Base-by-base conservation (phyloP, 495 filamentous ascomycete genomes). In the Articulospora tetracladia region DNA sequence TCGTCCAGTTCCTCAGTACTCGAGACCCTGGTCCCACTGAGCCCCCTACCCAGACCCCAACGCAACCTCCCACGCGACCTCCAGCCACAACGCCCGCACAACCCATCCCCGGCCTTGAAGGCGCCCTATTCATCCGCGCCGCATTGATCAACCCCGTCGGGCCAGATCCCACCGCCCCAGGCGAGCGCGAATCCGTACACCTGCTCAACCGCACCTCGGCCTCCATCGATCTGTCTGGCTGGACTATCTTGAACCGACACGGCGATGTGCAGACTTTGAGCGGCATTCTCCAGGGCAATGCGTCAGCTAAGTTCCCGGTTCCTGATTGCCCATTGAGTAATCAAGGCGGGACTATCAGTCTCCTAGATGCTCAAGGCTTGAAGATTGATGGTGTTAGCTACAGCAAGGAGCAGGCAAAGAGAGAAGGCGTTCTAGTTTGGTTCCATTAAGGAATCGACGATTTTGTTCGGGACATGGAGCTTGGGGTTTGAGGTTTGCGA, bases 341-440 rank as follows among this genome's bases (percentile, higher is more conserved):
- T 49, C 41, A 56, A 11, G 64, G 64, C 12, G 60, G 64, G 10
- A 55, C 23, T 17, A 66, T 66, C 27, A 19, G 32, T 4, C 53
- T 66, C 1, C 26, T 36, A 15, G 36, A 60, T 17, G 15, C n/a
- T 39, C 17, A 48, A 27, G 64, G 64, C 0, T 26, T 47, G 41
- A 50, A 55, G 22, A 60, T 63, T 12, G 25, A 63, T 32, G 52
- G 28, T 10, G 64, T 66, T 27, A 60, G 49, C 25, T 66, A 66
- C 46, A 28, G 24, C 19, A 27, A 51, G 59, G 59, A 61, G 48
- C 63, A 65, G 44, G 63, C 63, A 0, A 23, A 24, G 19, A 47
- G 61, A 34, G 50, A 55, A 44, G 50, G 58, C 11, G 39, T 27
- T 32, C 30, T 55, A 32, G 26, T 55, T 12, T 60, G 28, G 17